Conservation (phyloP, 2,329 filamentous ascomycete species). For the Talaromyces sp. region DNA sequence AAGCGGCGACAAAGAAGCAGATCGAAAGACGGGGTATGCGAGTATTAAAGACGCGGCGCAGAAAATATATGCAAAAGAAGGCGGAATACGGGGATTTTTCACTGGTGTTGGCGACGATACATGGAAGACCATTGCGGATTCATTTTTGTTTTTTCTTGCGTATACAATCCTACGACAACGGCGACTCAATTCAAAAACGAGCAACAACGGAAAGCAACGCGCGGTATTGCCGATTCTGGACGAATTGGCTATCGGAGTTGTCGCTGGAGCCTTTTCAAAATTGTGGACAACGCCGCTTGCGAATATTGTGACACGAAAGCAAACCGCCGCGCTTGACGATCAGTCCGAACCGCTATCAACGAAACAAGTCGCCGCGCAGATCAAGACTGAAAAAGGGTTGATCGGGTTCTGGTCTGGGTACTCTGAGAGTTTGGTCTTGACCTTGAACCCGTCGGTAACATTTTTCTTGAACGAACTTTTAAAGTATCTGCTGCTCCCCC, state of each 20-base stretch:
- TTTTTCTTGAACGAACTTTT: conserved; percentile 77
- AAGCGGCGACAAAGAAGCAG: conserved; percentile 24
- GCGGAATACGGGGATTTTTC: conserved; percentile 74
- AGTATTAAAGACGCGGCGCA: conserved; percentile 66
- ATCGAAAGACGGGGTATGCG: conserved; percentile 62
- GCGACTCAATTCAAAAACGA: conserved; percentile 40
- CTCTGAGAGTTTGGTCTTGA: conserved; percentile 72
- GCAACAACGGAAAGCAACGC: conserved; percentile 25
- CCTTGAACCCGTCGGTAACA: conserved; percentile 81
- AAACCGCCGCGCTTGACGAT: conserved; percentile 56
- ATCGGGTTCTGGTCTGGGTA: conserved; percentile 85
- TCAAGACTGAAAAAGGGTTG: conserved; percentile 66
- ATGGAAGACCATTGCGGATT: conserved; percentile 67
- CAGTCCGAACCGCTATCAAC: conserved; percentile 39
- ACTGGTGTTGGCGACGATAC: conserved; percentile 62
- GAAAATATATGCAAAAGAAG: conserved; percentile 68
- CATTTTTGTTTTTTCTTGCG: conserved; percentile 81
- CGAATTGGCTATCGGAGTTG: conserved; percentile 66
- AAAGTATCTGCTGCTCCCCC: conserved; percentile 57
- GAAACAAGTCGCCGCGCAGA: conserved; percentile 60
- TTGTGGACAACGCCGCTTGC: conserved; percentile 75
- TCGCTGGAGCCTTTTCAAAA: conserved; percentile 72
- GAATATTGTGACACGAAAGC: conserved; percentile 78
- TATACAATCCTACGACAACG: conserved; percentile 59
- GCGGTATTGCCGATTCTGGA: conserved; percentile 59